These are phyloP conservation scores for Penicillium silybi DNA, from an alignment of 495 filamentous ascomycete genomes.

Conservation along the genomic window DNA sequence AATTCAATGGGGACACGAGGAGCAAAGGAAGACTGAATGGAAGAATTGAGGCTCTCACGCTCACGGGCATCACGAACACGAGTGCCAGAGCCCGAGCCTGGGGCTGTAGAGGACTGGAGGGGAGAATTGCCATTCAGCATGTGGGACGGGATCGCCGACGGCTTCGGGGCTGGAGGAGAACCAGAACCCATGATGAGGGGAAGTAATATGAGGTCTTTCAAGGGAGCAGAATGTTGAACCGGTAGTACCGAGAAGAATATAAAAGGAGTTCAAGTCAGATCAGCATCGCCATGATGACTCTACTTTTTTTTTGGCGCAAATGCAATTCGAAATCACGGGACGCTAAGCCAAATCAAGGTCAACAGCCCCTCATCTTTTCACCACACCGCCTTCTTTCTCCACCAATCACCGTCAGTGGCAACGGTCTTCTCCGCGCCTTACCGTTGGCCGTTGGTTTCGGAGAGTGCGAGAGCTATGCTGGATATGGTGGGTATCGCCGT, in stretches of 20 bases:
- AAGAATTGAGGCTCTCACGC: conserved; percentile 49
- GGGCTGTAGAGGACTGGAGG: conserved; percentile 27
- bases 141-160: conserved; percentile 47
- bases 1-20: conserved; percentile 41
- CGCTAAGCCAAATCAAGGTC: conserved; percentile 13
- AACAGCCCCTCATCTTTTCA: no score
- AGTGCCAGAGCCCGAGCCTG: conserved; percentile 4
- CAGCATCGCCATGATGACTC: conserved; percentile 12
- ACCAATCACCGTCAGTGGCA: conserved; percentile 2
- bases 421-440: conserved; percentile 3
- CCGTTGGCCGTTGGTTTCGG: no score
- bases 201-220: not conserved
- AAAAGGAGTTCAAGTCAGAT: not conserved
- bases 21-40: conserved; percentile 47
- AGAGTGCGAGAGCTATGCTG: not conserved
- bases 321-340: conserved; percentile 15
- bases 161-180: conserved; percentile 37
- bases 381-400: conserved; percentile 7
- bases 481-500: not conserved
- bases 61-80: conserved; percentile 42
- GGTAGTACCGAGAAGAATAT: not conserved
- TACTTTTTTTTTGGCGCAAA: conserved; percentile 23
- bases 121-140: conserved; percentile 47
- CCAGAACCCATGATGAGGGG: conserved; percentile 37
- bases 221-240: not conserved